phyloP scores from a whole-genome alignment of 495 filamentous ascomycete genomes.

The Aspergillus cristatus region DNA sequence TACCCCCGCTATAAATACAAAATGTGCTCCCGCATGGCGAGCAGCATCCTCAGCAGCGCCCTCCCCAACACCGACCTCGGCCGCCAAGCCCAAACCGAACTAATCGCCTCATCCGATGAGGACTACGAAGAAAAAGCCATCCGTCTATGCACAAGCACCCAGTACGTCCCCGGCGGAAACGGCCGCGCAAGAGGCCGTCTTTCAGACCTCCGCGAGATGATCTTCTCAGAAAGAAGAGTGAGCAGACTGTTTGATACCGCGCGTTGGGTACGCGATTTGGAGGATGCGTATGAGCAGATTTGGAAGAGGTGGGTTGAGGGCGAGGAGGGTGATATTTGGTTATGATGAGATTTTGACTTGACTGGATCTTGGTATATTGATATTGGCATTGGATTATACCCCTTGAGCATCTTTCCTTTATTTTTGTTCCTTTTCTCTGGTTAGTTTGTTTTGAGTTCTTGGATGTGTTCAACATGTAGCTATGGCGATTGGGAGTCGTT shows the following conservation, averaged over 20 bases:
- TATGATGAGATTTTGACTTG: constrained; percentile 23
- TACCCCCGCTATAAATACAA: constrained; percentile 94
- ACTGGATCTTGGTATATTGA: no score
- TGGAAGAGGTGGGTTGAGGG: constrained; percentile 84
- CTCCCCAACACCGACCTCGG: constrained; percentile 63
- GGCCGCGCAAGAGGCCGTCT: constrained; percentile 59
- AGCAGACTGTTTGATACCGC: constrained; percentile 86
- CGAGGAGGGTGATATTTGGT: constrained; percentile 84
- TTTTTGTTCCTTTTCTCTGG: no score
- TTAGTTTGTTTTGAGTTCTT: no score
- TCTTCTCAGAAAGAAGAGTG: constrained; percentile 73
- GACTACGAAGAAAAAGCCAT: constrained; percentile 79
- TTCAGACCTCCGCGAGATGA: constrained; percentile 62
- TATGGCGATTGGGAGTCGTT: no score
- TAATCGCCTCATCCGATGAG: constrained; percentile 69
- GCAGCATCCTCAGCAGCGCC: constrained; percentile 84
- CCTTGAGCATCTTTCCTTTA: constrained; percentile 26
- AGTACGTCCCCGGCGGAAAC: constrained; percentile 44
- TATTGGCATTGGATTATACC: constrained; percentile 29
- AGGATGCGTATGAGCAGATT: constrained; percentile 77
- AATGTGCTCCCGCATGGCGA: constrained; percentile 98
- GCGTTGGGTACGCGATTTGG: constrained; percentile 87
- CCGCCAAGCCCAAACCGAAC: constrained; percentile 55
- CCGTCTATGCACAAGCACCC: constrained; percentile 55
- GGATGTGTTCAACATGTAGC: no score